Percentiles rank a stretch among this genome's conserved stretches.
Evolutionary conservation across 257 asterid genomes (phyloP).

Genomic region (Craterostigma plantagineum): DNA sequence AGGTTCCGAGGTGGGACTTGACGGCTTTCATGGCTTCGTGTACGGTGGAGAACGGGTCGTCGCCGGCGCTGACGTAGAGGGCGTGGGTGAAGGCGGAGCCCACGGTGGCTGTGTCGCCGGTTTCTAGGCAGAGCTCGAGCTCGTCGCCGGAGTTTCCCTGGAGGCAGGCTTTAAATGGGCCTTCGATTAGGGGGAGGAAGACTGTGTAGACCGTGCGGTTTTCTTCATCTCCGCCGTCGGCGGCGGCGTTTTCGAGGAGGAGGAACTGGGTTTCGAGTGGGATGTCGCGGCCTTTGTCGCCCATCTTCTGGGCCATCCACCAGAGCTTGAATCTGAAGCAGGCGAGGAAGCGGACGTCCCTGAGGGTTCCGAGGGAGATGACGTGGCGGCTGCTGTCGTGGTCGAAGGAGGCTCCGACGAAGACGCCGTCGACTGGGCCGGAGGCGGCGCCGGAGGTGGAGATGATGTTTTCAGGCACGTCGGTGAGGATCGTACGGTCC

Average conservation of each 20-base stretch:
- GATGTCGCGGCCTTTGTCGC: conserved; percentile 51
- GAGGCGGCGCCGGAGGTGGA: conserved; percentile 35
- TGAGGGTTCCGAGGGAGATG: conserved; percentile 21
- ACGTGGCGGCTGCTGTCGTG: conserved; percentile 24
- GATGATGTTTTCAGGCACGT: conserved; percentile 33
- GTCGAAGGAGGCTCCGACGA: conserved; percentile 26
- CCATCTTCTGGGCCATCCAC: conserved; percentile 97
- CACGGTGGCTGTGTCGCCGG: conserved; percentile 40
- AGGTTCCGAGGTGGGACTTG: conserved; percentile 42
- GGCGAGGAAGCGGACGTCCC: conserved; percentile 48
- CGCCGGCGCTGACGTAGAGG: conserved; percentile 48
- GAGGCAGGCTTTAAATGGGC: conserved; percentile 50
- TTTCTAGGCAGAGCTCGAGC: conserved; percentile 59
- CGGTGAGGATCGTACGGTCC: conserved; percentile 23
- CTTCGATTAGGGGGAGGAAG: conserved; percentile 60
- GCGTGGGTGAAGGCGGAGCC: conserved; percentile 39
- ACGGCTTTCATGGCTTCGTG: conserved; percentile 45
- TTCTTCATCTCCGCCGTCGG: conserved; percentile 7
- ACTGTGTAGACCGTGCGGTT: conserved; percentile 32
- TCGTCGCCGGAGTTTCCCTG: conserved; percentile 58
- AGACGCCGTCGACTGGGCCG: conserved; percentile 17
- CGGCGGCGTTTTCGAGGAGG: conserved; percentile 28
- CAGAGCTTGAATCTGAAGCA: conserved; percentile 73
- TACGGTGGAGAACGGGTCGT: conserved; percentile 43
- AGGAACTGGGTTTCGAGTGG: conserved; percentile 73